These are phyloP conservation scores for Phytophthora europaea DNA, from an alignment of 352 stramenopile genomes.

Conservation along the genomic window DNA sequence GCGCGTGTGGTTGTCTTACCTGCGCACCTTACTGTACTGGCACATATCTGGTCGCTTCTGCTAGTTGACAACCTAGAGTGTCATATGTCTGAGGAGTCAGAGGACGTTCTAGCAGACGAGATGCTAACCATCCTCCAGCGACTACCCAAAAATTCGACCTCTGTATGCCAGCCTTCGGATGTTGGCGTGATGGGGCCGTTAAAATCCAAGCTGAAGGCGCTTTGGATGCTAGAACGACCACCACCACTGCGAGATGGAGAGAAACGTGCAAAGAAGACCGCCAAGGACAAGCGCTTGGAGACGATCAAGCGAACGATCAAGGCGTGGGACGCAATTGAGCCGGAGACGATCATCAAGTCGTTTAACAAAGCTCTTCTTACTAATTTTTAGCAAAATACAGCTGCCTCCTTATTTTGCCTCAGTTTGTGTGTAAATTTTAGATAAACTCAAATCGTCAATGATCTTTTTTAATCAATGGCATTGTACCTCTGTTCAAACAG, in stretches of 20 bases:
- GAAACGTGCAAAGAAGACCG: constrained; percentile 6
- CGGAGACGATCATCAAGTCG: constrained; percentile 2
- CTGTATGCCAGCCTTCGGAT: constrained; percentile 6
- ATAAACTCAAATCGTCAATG: no score
- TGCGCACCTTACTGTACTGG: no score
- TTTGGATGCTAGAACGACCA: constrained; percentile 7
- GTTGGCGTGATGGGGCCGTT: constrained; percentile 16
- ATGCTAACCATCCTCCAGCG: not conserved
- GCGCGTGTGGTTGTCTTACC: no score
- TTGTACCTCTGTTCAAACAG: no score
- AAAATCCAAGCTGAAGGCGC: constrained; percentile 14
- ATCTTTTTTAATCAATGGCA: no score
- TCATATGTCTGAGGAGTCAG: no score
- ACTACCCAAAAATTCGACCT: constrained; percentile 6
- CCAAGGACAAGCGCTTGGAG: constrained; percentile 10
- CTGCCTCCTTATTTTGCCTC: constrained; percentile 16
- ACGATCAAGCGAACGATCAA: constrained; percentile 16
- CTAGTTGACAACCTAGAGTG: no score
- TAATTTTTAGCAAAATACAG: constrained; percentile 23
- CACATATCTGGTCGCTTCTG: no score
- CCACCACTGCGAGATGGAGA: not conserved
- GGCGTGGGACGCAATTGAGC: constrained; percentile 17
- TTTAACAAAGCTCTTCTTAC: no score
- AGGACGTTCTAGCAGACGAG: no score
- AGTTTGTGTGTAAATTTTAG: no score